Evolutionary conservation across 768 basidiomycete species (phyloP).

Genomic region (Naematelia encephala): DNA sequence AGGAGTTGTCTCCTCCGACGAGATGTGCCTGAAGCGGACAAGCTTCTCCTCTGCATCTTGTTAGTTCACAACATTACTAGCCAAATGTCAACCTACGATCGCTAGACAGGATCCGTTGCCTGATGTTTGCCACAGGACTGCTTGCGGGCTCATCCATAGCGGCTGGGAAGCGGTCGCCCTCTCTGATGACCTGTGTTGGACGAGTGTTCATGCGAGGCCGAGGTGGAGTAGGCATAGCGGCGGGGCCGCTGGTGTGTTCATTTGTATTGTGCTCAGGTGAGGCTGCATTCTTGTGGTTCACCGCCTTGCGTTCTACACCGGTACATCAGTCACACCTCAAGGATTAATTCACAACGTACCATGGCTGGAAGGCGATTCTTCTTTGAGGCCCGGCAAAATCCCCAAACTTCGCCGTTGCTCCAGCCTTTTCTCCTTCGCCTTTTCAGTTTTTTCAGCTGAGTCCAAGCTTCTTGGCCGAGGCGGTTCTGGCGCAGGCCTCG

Average conservation of each 20-base stretch:
- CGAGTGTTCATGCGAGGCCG: neutral
- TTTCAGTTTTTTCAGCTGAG: conserved; percentile 3
- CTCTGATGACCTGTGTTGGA: neutral
- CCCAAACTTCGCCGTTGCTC: conserved; percentile 23
- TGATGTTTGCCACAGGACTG: conserved; percentile 19
- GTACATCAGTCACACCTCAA: neutral
- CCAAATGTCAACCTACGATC: conserved; percentile 18
- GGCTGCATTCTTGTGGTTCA: neutral
- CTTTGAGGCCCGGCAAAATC: neutral
- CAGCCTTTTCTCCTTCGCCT: conserved; percentile 14
- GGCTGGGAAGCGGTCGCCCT: neutral
- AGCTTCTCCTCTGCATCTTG: conserved; percentile 29
- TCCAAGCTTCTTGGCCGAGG: conserved; percentile 31
- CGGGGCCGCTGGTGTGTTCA: neutral
- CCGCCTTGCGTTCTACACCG: neutral
- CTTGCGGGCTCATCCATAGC: conserved; percentile 4
- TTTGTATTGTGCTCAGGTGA: neutral
- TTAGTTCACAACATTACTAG: neutral
- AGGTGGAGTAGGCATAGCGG: conserved; percentile 1
- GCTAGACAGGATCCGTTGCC: conserved; percentile 23
- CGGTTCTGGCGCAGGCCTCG: conserved; percentile 35
- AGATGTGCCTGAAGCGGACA: conserved; percentile 30
- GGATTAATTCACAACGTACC: neutral
- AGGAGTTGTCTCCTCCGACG: conserved; percentile 10
- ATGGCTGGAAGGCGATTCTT: neutral